Evolutionary conservation across 1,139 yeast species (phyloP).

Genomic region (Nakaseomyces glabratus): DNA sequence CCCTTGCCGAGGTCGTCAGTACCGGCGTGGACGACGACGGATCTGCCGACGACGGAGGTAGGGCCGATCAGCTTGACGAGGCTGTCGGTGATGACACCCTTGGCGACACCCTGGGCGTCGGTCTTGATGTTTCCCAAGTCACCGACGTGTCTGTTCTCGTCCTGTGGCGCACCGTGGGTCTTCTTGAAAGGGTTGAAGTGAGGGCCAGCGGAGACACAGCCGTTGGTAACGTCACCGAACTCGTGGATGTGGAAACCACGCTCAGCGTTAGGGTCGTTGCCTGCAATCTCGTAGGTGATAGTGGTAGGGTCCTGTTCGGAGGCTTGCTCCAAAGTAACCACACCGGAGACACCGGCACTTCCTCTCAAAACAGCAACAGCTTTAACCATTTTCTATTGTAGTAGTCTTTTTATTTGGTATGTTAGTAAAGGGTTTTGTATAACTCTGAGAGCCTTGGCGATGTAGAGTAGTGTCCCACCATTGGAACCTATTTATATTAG

Average conservation of each 20-base stretch:
- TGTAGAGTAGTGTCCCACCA: too few relatives aligned
- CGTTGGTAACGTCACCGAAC: slow-evolving; percentile 98
- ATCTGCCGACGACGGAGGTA: slow-evolving; percentile 84
- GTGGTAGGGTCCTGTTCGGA: slow-evolving; percentile 75
- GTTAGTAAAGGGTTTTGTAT: too few relatives aligned
- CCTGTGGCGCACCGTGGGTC: slow-evolving; percentile 93
- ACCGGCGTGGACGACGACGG: slow-evolving; percentile 93
- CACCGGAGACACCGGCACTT: slow-evolving; percentile 79
- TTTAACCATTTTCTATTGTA: slow-evolving; percentile 23
- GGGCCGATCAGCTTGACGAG: slow-evolving; percentile 76
- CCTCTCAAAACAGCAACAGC: slow-evolving; percentile 95
- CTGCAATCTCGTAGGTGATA: slow-evolving; percentile 76
- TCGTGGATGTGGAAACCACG: slow-evolving; percentile 98
- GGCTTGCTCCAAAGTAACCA: slow-evolving; percentile 76
- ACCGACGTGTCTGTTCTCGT: slow-evolving; percentile 88
- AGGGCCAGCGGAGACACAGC: slow-evolving; percentile 98
- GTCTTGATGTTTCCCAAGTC: slow-evolving; percentile 92
- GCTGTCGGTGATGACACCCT: slow-evolving; percentile 73
- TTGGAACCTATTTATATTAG: too few relatives aligned
- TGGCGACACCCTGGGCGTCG: slow-evolving; percentile 79
- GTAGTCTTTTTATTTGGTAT: too few relatives aligned
- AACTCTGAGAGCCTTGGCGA: too few relatives aligned
- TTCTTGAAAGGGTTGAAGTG: slow-evolving; percentile 92
- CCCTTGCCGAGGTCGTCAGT: slow-evolving; percentile 96
- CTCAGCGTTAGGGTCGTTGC: slow-evolving; percentile 77